These are phyloP conservation scores for Corrigiola litoralis DNA, from an alignment of 179 eudicot species.

Conservation along the genomic window DNA sequence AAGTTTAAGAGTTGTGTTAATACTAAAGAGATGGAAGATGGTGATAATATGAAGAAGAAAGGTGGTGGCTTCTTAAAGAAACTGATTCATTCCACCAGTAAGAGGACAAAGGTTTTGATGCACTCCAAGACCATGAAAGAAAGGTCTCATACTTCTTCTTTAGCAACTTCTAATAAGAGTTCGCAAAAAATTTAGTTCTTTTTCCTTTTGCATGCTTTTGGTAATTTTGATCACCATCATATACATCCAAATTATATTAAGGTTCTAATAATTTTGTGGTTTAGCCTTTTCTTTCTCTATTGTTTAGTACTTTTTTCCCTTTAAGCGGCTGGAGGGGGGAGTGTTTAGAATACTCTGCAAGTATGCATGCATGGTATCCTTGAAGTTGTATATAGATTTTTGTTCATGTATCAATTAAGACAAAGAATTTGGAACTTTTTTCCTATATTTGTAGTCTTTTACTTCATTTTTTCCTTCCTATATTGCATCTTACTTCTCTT, in stretches of 20 bases:
- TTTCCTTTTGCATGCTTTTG: not conserved
- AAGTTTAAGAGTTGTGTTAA: conserved; percentile 13
- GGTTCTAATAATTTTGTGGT: conserved; percentile 6
- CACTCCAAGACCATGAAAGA: conserved; percentile 33
- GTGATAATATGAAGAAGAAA: conserved; percentile 19
- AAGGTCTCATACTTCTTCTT: conserved; percentile 10
- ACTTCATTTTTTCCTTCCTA: not conserved
- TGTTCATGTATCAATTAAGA: not conserved
- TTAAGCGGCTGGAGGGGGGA: not conserved
- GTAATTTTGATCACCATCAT: not conserved
- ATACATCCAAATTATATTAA: not conserved
- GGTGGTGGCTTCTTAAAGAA: conserved; percentile 34
- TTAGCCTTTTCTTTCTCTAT: not conserved
- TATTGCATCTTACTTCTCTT: not conserved
- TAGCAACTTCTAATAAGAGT: not conserved
- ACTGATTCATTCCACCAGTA: conserved; percentile 31
- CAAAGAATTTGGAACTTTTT: conserved; percentile 9
- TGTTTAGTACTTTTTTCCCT: not conserved
- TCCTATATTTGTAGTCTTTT: not conserved
- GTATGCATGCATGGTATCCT: not conserved
- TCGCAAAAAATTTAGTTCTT: no score
- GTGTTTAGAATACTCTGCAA: no score
- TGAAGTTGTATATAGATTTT: conserved; percentile 14
- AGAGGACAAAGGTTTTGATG: conserved; percentile 31
- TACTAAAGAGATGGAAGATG: not conserved